Base-by-base conservation (phyloP, 805 yeast species). In the Starmerella roubikii region DNA sequence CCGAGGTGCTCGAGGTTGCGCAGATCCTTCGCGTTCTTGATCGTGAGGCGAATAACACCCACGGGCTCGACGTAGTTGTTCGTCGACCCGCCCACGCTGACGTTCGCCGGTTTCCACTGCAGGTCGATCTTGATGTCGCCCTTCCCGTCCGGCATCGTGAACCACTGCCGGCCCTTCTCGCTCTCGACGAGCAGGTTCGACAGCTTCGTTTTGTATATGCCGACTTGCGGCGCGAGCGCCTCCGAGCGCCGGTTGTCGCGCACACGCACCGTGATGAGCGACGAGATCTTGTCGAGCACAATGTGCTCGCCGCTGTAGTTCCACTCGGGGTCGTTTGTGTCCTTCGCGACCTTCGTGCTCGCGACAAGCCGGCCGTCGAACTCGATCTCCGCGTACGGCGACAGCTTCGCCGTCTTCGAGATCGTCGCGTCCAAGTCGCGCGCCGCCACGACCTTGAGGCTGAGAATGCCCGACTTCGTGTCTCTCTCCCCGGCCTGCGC, bases 1-100 rank as follows among this genome's bases (percentile, higher is more conserved):
- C 97, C 97, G 43, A 91, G 68, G 39, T 73, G 78, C 58, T 88
- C 96, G 60, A 86, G 68, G 59, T 91, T 88, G 43, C 79, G 71
- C 53, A 91, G 69, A 44, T 74, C 78, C 40, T 68, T 71, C 31
- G 93, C 96, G 44, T 69, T 70, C 48, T 71, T 72, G 44, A 91
- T 59, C 35, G 56, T 52, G 41, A 91, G 66, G 54, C 96, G 75
- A 5, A 86, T 69, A 25, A 80, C 88, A 56, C 99, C 98, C 55
- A 88, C 78, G 35, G 98, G 98, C 41, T 84, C 84, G n/a, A 84
- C 74, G 62, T 85, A 88, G 37, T 88, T 91, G 49, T 77, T 74
- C 44, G 84, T 82, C 29, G 74, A 60, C 15, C 78, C 79, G 37
- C 76, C 73, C 10, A 41, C 31, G 18, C 67, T 59, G 53, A 88